These are phyloP conservation scores for Tetrapisispora phaffii DNA, from an alignment of 805 yeast species.

Conservation along the genomic window DNA sequence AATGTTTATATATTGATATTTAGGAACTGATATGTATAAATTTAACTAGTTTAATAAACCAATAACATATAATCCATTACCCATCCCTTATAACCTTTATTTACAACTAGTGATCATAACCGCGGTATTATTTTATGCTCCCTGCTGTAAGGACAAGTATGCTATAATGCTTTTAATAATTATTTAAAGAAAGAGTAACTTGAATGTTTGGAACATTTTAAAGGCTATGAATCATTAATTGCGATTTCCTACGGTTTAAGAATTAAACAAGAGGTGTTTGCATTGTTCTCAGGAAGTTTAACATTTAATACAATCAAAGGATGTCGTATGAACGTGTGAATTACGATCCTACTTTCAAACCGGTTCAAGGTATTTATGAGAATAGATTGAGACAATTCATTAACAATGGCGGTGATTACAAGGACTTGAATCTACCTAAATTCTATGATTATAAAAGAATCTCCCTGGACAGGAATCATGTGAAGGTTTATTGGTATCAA, in stretches of 20 bases:
- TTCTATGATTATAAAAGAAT: slow-evolving; percentile 59
- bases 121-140: neutral
- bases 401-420: slow-evolving; percentile 68
- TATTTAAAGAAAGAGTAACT: neutral
- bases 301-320: neutral
- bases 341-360: slow-evolving; percentile 48
- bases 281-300: too few species aligned
- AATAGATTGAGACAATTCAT: slow-evolving; percentile 50
- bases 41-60: too few species aligned
- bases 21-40: too few species aligned
- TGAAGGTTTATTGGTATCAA: slow-evolving; percentile 55
- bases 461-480: slow-evolving; percentile 33
- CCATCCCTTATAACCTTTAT: too few species aligned
- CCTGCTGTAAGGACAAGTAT: neutral
- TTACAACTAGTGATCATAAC: too few species aligned
- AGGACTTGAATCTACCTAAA: slow-evolving; percentile 63
- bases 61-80: too few species aligned
- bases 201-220: too few species aligned
- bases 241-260: too few species aligned
- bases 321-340: slow-evolving; percentile 22
- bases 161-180: neutral
- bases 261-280: too few species aligned
- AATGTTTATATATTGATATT: neutral
- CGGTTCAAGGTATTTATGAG: slow-evolving; percentile 52
- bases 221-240: too few species aligned